Percentiles rank a stretch among this genome's conserved stretches.
Evolutionary conservation across 305 asterid species (phyloP).

Genomic region (Striga hermonthica): DNA sequence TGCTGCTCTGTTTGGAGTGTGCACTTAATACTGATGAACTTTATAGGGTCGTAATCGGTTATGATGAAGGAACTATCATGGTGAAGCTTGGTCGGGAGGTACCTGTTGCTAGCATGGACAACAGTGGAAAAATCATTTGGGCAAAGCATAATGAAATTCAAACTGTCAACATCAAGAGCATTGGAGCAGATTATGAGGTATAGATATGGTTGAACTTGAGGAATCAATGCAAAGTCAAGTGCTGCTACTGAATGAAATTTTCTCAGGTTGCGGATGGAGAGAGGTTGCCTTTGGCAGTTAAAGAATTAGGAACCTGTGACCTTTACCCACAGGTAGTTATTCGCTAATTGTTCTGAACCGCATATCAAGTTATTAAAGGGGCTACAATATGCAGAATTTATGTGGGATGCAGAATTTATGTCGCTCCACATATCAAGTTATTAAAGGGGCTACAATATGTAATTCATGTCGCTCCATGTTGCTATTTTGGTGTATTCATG

Average conservation of each 20-base stretch:
- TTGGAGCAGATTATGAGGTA: slow-evolving; percentile 84
- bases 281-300: slow-evolving; percentile 79
- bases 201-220: slow-evolving; percentile 8
- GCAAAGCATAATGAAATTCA: slow-evolving; percentile 90
- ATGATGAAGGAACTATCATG: slow-evolving; percentile 89
- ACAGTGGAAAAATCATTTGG: slow-evolving; percentile 84
- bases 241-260: slow-evolving; percentile 18
- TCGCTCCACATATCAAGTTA: slow-evolving; percentile 1
- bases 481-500: slow-evolving; percentile 7
- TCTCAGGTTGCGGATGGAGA: slow-evolving; percentile 84
- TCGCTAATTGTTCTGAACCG: neutral
- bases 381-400: neutral
- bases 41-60: slow-evolving; percentile 76
- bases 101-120: slow-evolving; percentile 87
- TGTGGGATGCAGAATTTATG: slow-evolving; percentile 12
- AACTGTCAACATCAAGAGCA: slow-evolving; percentile 78
- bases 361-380: slow-evolving; percentile 5
- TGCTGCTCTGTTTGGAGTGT: neutral
- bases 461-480: slow-evolving; percentile 2
- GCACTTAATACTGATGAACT: slow-evolving; percentile 22
- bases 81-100: slow-evolving; percentile 80
- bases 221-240: slow-evolving; percentile 1
- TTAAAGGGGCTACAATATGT: neutral
- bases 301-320: slow-evolving; percentile 86
- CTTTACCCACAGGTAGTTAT: slow-evolving; percentile 74